Percentiles rank a stretch among this genome's conserved stretches.
Conservation (phyloP, 371 early-diverging fungal species). For the Fennellomyces sp. region DNA sequence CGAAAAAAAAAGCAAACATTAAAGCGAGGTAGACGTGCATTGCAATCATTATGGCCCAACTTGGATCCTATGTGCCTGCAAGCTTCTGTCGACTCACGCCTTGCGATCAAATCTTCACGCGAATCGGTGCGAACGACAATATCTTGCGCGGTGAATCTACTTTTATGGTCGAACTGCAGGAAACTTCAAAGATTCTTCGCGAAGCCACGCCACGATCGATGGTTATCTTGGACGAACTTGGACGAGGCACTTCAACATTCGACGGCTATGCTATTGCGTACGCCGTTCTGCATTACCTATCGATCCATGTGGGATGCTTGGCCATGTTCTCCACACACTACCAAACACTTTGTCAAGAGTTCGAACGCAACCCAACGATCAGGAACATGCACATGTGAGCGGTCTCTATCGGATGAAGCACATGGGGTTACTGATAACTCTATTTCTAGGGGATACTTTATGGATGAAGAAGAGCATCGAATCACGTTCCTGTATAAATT, state of each 20-base stretch:
- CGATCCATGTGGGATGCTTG: slow-evolving; percentile 84
- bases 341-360: slow-evolving; percentile 86
- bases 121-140: slow-evolving; percentile 98
- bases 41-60: slow-evolving; percentile 97
- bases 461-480: slow-evolving; percentile 80
- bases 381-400: slow-evolving; percentile 68
- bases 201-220: slow-evolving; percentile 94
- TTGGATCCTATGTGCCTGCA: slow-evolving; percentile 98
- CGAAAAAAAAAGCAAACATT: background rate
- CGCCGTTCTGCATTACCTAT: slow-evolving; percentile 89
- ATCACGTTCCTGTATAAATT: slow-evolving; percentile 98
- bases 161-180: slow-evolving; percentile 98
- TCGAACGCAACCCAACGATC: slow-evolving; percentile 66
- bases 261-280: slow-evolving; percentile 99
- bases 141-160: slow-evolving; percentile 98
- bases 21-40: slow-evolving; percentile 71
- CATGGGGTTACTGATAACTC: slow-evolving; percentile 9
- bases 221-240: slow-evolving; percentile 99
- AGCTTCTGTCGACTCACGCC: slow-evolving; percentile 77
- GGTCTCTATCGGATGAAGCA: background rate
- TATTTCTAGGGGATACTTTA: slow-evolving; percentile 71
- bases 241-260: slow-evolving; percentile 98
- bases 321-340: slow-evolving; percentile 99
- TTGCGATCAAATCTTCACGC: slow-evolving; percentile 96
- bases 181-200: slow-evolving; percentile 93